Evolutionary conservation across 805 yeast genomes (phyloP).

Genomic region (Tetrapisispora pingtungensis): DNA sequence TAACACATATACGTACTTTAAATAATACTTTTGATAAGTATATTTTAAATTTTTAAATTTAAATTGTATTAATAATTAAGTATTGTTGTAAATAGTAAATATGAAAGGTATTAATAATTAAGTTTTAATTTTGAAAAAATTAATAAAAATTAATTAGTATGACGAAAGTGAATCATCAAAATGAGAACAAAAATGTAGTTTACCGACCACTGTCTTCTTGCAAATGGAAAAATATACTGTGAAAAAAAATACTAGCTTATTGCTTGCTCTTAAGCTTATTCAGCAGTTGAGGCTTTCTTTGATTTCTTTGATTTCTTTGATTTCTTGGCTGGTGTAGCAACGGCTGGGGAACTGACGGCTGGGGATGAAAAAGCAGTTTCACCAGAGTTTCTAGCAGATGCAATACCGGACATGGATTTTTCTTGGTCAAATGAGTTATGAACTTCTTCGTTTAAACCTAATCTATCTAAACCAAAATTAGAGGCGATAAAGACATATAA

Average conservation of each 20-base stretch:
- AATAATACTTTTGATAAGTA: no score
- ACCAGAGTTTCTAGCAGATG: slow-evolving; percentile 36
- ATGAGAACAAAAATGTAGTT: background rate
- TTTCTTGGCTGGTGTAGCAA: slow-evolving; percentile 6
- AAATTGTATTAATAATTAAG: slow-evolving; percentile 2
- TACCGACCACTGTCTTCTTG: background rate
- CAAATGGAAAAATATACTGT: background rate
- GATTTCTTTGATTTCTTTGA: slow-evolving; percentile 12
- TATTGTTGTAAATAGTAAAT: slow-evolving; percentile 1
- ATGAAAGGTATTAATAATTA: slow-evolving; percentile 3
- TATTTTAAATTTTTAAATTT: background rate
- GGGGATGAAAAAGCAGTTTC: slow-evolving; percentile 26
- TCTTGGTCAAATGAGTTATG: slow-evolving; percentile 5
- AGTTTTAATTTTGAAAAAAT: background rate
- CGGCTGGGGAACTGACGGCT: slow-evolving; percentile 12
- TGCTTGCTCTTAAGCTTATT: background rate
- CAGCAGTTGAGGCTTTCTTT: slow-evolving; percentile 7
- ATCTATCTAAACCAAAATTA: slow-evolving; percentile 16
- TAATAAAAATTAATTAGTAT: background rate
- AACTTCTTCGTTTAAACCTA: slow-evolving; percentile 10
- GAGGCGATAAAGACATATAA: slow-evolving; percentile 16
- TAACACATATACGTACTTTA: no score
- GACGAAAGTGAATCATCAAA: background rate
- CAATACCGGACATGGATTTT: slow-evolving; percentile 6
- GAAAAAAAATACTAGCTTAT: background rate